Base-by-base conservation (phyloP, 805 yeast species). In the Starmerella etchellsii region DNA sequence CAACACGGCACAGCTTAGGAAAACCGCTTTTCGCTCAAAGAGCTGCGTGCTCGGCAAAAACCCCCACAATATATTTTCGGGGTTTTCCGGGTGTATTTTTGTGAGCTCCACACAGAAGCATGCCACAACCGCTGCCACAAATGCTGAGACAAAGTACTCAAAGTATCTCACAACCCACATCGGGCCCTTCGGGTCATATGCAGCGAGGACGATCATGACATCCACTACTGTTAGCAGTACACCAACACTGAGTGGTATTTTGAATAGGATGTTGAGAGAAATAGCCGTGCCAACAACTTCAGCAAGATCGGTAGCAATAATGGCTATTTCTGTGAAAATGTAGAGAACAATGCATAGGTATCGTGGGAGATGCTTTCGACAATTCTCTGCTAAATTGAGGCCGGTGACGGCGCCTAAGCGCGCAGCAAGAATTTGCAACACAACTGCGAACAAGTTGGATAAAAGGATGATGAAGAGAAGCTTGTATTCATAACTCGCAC, bases 281-380 rank as follows among this genome's bases (percentile, higher is more conserved):
- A 85, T 81, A 10, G 95, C 95, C 3, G 94, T 80, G 2, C 96
- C 96, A 7, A 85, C 88, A 10, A 85, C 95, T 59, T 85, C 96
- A 1, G 95, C 95, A 52, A 85, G 63, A 57, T 85, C 96, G 0
- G 96, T 85, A 9, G 94, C 94, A 27, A 85, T 78, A 46, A 85
- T 85, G 2, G 95, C 94, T 20, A 82, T 52, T 53, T 85, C 95
- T 0, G 95, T 84, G 51, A 81, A 68, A 2, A 72, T 56, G 56
- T 84, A 85, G 4, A 84, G 62, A 3, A 68, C 48, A 31, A 73
- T 48, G 53, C 82, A 81, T 52, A 81, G 57, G 74, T 79, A 74
- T 21, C 59, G 59, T 0, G 93, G 85, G 24, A 85, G 65, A 54
- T 78, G 74, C 43, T 67, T 63, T 31, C 84, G 69, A 60, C 95